Evolutionary conservation across 495 filamentous ascomycete species (phyloP).

Genomic region (Lophium mytilinum): DNA sequence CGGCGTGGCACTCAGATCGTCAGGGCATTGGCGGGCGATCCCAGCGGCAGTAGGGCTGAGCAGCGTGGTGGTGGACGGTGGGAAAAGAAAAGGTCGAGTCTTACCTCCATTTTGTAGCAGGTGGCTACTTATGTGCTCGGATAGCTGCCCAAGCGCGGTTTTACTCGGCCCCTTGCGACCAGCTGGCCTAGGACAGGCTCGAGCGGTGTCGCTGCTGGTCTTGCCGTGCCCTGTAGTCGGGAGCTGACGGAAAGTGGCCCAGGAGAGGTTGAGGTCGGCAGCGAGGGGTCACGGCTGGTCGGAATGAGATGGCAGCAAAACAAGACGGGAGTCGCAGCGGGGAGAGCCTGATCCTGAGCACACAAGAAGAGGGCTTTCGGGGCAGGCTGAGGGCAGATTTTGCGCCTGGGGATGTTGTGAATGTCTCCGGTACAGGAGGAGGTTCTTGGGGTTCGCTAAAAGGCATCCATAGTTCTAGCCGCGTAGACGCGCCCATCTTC

Average conservation of each 20-base stretch:
- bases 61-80: not conserved
- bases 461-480: too few species aligned
- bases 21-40: not conserved
- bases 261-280: not conserved
- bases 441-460: too few species aligned
- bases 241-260: not conserved
- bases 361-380: not conserved
- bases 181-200: not conserved
- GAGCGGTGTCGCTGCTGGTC: not conserved
- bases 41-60: slow-evolving; percentile 1
- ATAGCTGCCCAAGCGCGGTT: not conserved
- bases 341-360: not conserved
- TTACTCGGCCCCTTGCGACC: not conserved
- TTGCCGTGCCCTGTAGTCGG: not conserved
- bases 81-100: slow-evolving; percentile 16
- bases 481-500: too few species aligned
- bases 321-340: slow-evolving; percentile 13
- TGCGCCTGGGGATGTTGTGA: too few species aligned
- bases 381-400: too few species aligned
- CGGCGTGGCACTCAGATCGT: not conserved
- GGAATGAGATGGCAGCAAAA: too few species aligned
- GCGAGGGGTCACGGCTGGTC: too few species aligned
- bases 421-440: too few species aligned
- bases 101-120: not conserved
- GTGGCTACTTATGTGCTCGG: not conserved